These are phyloP conservation scores for Acacia confusa DNA, from an alignment of 306 rosid species.

Conservation along the genomic window DNA sequence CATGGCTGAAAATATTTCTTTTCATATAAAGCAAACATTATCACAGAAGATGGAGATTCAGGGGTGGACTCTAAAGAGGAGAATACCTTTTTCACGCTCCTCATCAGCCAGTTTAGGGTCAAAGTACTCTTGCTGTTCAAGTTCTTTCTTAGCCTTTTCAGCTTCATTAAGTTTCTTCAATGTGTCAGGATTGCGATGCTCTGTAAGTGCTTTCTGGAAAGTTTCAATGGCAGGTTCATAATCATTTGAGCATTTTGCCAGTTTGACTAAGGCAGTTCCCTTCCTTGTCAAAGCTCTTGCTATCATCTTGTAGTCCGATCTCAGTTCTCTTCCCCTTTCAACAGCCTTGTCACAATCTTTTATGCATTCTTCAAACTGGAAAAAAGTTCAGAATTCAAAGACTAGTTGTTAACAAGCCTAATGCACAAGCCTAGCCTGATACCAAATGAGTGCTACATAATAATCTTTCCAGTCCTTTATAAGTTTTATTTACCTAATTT, in stretches of 20 bases:
- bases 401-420: background rate
- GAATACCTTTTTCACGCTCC: conserved; percentile 90
- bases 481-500: no score
- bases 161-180: conserved; percentile 81
- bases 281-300: conserved; percentile 97
- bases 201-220: conserved; percentile 94
- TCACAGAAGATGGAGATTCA: background rate
- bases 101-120: conserved; percentile 86
- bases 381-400: background rate
- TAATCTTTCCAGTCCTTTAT: no score
- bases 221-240: conserved; percentile 82
- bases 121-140: conserved; percentile 84
- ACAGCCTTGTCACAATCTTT: conserved; percentile 95
- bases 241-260: conserved; percentile 80
- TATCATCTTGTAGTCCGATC: conserved; percentile 88
- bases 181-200: conserved; percentile 96
- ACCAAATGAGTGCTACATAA: background rate
- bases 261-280: conserved; percentile 73
- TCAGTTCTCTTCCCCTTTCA: conserved; percentile 87
- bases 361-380: conserved; percentile 81
- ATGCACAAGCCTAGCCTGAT: background rate
- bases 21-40: background rate
- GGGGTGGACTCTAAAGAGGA: background rate
- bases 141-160: conserved; percentile 83
- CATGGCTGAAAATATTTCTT: background rate